Evolutionary conservation across 2,329 filamentous ascomycete species (phyloP).

Genomic region (Purpureocillium takamizusanense): DNA sequence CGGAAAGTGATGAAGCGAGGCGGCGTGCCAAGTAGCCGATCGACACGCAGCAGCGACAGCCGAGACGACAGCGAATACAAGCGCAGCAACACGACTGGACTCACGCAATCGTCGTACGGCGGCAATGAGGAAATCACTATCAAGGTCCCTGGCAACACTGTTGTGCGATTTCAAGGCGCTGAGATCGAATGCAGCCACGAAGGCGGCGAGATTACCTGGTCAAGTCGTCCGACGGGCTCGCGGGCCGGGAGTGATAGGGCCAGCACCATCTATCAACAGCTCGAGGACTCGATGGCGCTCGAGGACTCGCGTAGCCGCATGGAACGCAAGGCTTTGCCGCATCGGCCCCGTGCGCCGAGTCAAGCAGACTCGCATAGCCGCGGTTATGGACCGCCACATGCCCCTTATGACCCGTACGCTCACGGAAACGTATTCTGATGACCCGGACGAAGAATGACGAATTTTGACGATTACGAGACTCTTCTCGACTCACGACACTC

Average conservation of each 20-base stretch:
- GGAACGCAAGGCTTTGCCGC: conserved; percentile 32
- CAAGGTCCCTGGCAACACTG: conserved; percentile 46
- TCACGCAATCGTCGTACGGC: conserved; percentile 41
- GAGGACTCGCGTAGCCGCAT: conserved; percentile 35
- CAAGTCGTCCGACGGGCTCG: conserved; percentile 20
- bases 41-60: conserved; percentile 49
- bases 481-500: conserved; percentile 6
- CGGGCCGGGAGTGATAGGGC: conserved; percentile 42
- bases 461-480: conserved; percentile 17
- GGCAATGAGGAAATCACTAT: conserved; percentile 50
- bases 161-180: conserved; percentile 45
- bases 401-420: conserved; percentile 19
- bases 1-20: conserved; percentile 37
- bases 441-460: conserved; percentile 19
- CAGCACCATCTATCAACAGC: conserved; percentile 34
- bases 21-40: conserved; percentile 42
- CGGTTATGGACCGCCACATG: conserved; percentile 18
- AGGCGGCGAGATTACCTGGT: conserved; percentile 52
- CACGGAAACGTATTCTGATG: conserved; percentile 20
- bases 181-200: conserved; percentile 50
- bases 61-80: conserved; percentile 56
- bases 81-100: conserved; percentile 52
- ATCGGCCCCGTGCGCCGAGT: conserved; percentile 38
- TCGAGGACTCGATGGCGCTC: conserved; percentile 28
- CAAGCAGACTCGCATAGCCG: conserved; percentile 36